Evolutionary conservation across 2,329 filamentous ascomycete species (phyloP).

Genomic region (Aureobasidium sp.): DNA sequence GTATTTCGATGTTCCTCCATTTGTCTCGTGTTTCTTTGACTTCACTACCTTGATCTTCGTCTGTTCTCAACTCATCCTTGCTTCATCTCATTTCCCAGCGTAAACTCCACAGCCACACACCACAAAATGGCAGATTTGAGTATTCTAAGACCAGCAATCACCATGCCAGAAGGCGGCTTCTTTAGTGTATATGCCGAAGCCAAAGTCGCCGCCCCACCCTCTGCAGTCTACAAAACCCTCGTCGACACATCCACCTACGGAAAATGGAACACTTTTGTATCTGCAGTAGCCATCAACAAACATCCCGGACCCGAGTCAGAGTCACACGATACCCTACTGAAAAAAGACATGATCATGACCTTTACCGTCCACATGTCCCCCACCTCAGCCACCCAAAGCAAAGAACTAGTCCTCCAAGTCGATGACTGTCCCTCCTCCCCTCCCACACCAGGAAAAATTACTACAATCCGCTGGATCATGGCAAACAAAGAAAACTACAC

Average conservation of each 20-base stretch:
- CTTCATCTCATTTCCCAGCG: not conserved
- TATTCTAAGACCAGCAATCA: constrained; percentile 31
- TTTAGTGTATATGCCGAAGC: constrained; percentile 38
- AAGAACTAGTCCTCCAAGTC: constrained; percentile 40
- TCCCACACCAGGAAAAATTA: constrained; percentile 30
- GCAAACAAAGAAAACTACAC: constrained; percentile 34
- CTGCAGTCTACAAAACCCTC: constrained; percentile 48
- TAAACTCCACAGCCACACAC: not conserved
- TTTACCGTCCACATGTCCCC: constrained; percentile 48
- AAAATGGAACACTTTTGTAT: constrained; percentile 54
- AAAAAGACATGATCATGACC: constrained; percentile 48
- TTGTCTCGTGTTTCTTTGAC: not conserved
- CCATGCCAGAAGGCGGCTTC: constrained; percentile 34
- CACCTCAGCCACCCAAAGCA: constrained; percentile 29
- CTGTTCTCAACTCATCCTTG: not conserved
- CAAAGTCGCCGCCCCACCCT: constrained; percentile 44
- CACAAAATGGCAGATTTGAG: not conserved
- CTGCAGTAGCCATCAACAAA: constrained; percentile 48
- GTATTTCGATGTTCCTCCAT: too few species aligned
- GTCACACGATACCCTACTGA: constrained; percentile 26
- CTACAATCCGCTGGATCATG: constrained; percentile 33
- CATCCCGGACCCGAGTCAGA: constrained; percentile 35
- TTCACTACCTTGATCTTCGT: not conserved
- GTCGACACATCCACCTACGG: constrained; percentile 51
- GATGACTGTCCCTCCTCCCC: constrained; percentile 29